These are phyloP conservation scores for Aspergillus latus DNA, from an alignment of 2,329 filamentous ascomycete genomes.

Conservation along the genomic window DNA sequence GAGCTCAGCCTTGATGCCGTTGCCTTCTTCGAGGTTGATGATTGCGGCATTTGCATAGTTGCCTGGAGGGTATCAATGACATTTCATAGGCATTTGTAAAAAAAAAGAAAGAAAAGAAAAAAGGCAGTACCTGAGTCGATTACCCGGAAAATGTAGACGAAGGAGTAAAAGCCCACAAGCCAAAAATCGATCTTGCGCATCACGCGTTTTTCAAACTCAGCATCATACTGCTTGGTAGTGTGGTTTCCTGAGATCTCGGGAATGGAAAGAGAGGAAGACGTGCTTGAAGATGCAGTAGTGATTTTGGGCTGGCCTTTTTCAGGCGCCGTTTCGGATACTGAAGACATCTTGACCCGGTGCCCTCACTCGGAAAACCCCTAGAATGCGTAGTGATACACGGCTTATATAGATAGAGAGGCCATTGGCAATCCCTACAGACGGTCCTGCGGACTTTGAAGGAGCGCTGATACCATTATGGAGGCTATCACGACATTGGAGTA, in stretches of 20 bases:
- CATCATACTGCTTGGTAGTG: neutral
- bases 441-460: too few relatives aligned
- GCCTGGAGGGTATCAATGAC: neutral
- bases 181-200: conserved; percentile 38
- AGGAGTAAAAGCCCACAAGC: conserved; percentile 33
- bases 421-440: too few relatives aligned
- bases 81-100: too few relatives aligned
- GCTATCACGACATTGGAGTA: conserved; percentile 24
- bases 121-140: conserved; percentile 27
- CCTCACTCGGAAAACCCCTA: neutral
- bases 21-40: conserved; percentile 43
- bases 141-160: conserved; percentile 43
- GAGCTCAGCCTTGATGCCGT: conserved; percentile 43
- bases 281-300: neutral
- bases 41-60: conserved; percentile 46
- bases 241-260: neutral
- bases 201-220: conserved; percentile 30
- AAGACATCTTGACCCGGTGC: neutral
- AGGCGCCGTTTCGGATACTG: neutral
- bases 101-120: too few relatives aligned
- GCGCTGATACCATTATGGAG: conserved; percentile 26
- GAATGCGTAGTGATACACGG: too few relatives aligned
- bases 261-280: neutral
- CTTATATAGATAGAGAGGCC: too few relatives aligned
- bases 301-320: neutral